phyloP scores from a whole-genome alignment of 169 alveolate species.

The Plasmodium vivax region DNA sequence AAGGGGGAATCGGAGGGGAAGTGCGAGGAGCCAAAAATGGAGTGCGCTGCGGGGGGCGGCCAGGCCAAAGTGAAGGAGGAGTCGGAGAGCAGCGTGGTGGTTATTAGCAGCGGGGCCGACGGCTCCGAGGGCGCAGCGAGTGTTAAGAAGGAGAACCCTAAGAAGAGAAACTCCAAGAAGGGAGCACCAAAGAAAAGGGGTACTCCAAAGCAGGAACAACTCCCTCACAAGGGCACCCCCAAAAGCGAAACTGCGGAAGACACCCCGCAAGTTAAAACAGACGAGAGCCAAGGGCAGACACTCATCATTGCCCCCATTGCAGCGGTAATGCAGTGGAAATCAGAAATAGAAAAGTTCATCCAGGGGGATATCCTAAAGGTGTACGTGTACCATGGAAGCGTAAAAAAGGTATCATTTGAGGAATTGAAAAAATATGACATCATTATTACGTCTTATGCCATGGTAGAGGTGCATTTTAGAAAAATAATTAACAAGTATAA shows the following conservation, averaged over 20 bases:
- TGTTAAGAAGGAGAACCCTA: neutral
- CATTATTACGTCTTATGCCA: constrained; percentile 85
- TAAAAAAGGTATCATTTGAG: constrained; percentile 76
- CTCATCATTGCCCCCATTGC: constrained; percentile 87
- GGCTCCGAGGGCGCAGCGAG: neutral
- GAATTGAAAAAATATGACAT: constrained; percentile 88
- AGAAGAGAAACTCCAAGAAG: neutral
- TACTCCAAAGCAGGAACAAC: neutral
- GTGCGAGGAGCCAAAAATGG: neutral
- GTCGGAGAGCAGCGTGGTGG: neutral
- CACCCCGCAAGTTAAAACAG: neutral
- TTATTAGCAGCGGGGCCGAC: neutral
- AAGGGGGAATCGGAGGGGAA: neutral
- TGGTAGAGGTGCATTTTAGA: constrained; percentile 83
- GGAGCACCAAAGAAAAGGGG: neutral
- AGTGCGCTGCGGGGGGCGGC: neutral
- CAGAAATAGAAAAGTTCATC: constrained; percentile 82
- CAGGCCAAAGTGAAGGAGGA: constrained; percentile 2
- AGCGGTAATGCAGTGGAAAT: constrained; percentile 88
- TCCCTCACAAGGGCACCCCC: neutral
- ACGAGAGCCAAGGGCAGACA: constrained; percentile 75
- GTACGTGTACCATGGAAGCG: constrained; percentile 83
- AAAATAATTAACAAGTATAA: constrained; percentile 77
- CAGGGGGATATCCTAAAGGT: constrained; percentile 80
- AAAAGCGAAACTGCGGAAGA: neutral